Evolutionary conservation across 805 yeast species (phyloP).

Genomic region (Starmera amethionina): DNA sequence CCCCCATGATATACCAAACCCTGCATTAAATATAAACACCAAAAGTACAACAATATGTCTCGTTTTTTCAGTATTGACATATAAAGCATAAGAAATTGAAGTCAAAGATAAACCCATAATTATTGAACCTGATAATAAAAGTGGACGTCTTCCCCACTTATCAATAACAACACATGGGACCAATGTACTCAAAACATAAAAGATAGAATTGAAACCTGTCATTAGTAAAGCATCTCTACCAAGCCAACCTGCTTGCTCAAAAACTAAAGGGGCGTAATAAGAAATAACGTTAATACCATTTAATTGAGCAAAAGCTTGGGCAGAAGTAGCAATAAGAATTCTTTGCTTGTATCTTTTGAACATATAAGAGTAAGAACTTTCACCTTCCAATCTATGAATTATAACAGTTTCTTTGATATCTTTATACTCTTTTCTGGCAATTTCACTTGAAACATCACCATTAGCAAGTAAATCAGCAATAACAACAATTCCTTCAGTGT

Average conservation of each 20-base stretch:
- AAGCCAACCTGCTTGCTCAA: conserved; percentile 91
- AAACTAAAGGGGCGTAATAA: conserved; percentile 88
- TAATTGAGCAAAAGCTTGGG: conserved; percentile 87
- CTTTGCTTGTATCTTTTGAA: conserved; percentile 68
- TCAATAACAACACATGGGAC: conserved; percentile 92
- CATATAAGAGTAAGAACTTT: conserved; percentile 62
- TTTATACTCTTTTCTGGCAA: conserved; percentile 65
- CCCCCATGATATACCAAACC: conserved; percentile 89
- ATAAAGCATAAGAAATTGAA: conserved; percentile 52
- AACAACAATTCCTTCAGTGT: conserved; percentile 74
- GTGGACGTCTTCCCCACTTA: conserved; percentile 85
- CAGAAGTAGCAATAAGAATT: conserved; percentile 78
- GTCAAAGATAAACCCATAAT: conserved; percentile 68
- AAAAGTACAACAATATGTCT: conserved; percentile 65
- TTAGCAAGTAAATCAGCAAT: conserved; percentile 75
- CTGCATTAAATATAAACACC: conserved; percentile 73
- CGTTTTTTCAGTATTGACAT: conserved; percentile 39
- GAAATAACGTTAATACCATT: conserved; percentile 91
- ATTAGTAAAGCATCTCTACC: conserved; percentile 81
- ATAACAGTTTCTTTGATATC: conserved; percentile 76
- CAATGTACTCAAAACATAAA: conserved; percentile 56
- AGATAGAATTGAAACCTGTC: conserved; percentile 72
- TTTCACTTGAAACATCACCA: conserved; percentile 62
- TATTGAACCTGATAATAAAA: conserved; percentile 68
- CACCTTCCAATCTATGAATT: conserved; percentile 73